Percentiles rank a stretch among this genome's conserved stretches.
Evolutionary conservation across 495 filamentous ascomycete genomes (phyloP).

Genomic region (Aspergillus mulundensis): DNA sequence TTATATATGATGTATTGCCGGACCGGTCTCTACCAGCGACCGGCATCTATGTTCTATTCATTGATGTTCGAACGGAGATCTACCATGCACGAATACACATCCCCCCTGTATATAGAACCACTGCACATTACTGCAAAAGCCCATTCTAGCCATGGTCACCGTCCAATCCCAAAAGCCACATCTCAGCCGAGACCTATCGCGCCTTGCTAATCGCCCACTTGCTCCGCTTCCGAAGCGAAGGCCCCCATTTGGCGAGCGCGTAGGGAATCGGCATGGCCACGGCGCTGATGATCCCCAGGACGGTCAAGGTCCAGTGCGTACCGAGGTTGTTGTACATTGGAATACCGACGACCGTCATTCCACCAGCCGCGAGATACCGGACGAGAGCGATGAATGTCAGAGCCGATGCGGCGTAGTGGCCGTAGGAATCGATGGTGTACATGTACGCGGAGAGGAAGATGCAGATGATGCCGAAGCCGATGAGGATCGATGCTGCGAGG

Average conservation of each 20-base stretch:
- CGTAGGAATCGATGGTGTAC: conserved; percentile 53
- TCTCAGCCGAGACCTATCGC: too few species aligned
- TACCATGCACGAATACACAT: too few species aligned
- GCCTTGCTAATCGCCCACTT: conserved; percentile 31
- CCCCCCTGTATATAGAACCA: too few species aligned
- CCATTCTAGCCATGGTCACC: too few species aligned
- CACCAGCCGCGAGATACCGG: conserved; percentile 46
- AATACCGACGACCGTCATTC: conserved; percentile 37
- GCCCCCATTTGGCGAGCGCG: conserved; percentile 48
- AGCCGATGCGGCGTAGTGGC: conserved; percentile 31
- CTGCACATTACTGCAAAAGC: too few species aligned
- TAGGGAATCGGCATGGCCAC: conserved; percentile 48
- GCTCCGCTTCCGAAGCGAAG: conserved; percentile 37
- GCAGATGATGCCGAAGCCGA: conserved; percentile 47
- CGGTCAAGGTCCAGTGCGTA: conserved; percentile 48
- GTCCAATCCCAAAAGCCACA: too few species aligned
- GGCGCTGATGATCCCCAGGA: conserved; percentile 42
- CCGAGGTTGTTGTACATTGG: conserved; percentile 48
- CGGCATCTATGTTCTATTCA: too few species aligned
- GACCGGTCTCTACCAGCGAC: too few species aligned
- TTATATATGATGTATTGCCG: too few species aligned
- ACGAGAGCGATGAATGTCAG: conserved; percentile 44
- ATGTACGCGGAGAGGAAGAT: conserved; percentile 46
- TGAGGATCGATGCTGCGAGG: conserved; percentile 39
- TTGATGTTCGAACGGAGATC: too few species aligned